Conservation (phyloP, 2,329 filamentous ascomycete genomes). For the Cladosporium sp. region DNA sequence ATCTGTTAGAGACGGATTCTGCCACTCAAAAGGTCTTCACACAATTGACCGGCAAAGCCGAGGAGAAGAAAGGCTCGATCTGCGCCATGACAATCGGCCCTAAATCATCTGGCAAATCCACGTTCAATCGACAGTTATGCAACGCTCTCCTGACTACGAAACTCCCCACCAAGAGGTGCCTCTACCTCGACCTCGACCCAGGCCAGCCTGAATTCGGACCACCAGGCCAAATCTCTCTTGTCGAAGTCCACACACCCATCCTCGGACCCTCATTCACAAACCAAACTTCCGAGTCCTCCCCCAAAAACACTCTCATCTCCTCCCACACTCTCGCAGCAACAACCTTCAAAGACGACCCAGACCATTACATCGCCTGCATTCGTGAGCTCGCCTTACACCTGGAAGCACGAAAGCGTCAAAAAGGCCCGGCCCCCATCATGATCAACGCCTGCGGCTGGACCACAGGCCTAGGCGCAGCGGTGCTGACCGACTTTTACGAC, state of each 20-base stretch:
- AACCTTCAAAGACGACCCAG: conserved; percentile 62
- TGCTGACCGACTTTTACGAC: conserved; percentile 56
- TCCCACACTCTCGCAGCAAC: conserved; percentile 64
- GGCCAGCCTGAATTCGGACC: conserved; percentile 72
- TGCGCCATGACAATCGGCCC: conserved; percentile 62
- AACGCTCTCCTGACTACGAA: conserved; percentile 61
- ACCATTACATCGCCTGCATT: conserved; percentile 62
- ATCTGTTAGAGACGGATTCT: conserved; percentile 26
- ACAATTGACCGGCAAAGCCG: conserved; percentile 39
- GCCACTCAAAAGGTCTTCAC: conserved; percentile 32
- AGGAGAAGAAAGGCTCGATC: conserved; percentile 22
- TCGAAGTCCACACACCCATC: conserved; percentile 57
- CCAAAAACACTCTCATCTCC: conserved; percentile 44
- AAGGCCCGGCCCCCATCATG: conserved; percentile 49
- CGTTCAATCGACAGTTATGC: conserved; percentile 61
- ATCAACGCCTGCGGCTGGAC: conserved; percentile 75
- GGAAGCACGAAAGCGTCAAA: not conserved
- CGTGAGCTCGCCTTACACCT: conserved; percentile 50
- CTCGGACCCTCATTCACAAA: conserved; percentile 67
- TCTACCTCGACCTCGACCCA: conserved; percentile 71
- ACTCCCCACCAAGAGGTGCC: conserved; percentile 28
- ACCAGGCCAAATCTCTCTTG: conserved; percentile 65
- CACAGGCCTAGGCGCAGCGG: conserved; percentile 63
- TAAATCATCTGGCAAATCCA: conserved; percentile 73
- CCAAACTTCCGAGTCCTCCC: conserved; percentile 31